A percentile compares a stretch with the other conserved stretches of the same genome.
Evolutionary conservation across 2,329 filamentous ascomycete species (phyloP).

Genomic region (Botryotinia narcissicola): DNA sequence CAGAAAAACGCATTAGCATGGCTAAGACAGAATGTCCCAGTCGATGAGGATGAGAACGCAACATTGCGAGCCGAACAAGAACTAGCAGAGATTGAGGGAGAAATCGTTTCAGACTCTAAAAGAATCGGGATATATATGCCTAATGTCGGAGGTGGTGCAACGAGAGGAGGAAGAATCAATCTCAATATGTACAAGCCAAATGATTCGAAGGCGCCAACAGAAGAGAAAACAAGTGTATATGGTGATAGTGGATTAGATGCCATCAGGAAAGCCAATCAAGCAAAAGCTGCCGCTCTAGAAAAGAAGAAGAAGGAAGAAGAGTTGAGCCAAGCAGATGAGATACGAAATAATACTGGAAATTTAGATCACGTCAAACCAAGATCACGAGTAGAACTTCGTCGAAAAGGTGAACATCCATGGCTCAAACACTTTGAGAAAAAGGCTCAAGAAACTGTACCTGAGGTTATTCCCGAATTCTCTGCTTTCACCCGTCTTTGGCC

Average conservation of each 20-base stretch:
- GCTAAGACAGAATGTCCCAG: slow-evolving; percentile 52
- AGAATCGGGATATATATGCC: slow-evolving; percentile 35
- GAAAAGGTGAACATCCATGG: slow-evolving; percentile 32
- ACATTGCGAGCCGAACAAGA: slow-evolving; percentile 63
- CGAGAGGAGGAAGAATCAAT: slow-evolving; percentile 8
- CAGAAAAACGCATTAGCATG: slow-evolving; percentile 51
- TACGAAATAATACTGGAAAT: slow-evolving; percentile 33
- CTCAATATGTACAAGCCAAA: slow-evolving; percentile 8
- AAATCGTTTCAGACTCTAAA: slow-evolving; percentile 35
- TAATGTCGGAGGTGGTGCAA: slow-evolving; percentile 25
- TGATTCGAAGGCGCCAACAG: not conserved
- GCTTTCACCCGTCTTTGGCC: slow-evolving; percentile 56
- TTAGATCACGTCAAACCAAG: slow-evolving; percentile 26
- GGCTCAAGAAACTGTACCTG: slow-evolving; percentile 49
- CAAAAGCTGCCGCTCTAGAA: slow-evolving; percentile 46
- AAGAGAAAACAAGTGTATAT: slow-evolving; percentile 48
- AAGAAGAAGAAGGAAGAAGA: slow-evolving; percentile 42
- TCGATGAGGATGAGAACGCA: slow-evolving; percentile 61
- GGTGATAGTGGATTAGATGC: slow-evolving; percentile 56
- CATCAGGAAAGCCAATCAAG: slow-evolving; percentile 53
- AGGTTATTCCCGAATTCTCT: slow-evolving; percentile 52
- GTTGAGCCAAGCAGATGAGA: slow-evolving; percentile 44
- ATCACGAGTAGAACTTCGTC: slow-evolving; percentile 33
- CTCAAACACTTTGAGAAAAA: slow-evolving; percentile 40
- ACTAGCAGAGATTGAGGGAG: slow-evolving; percentile 51